A percentile compares a stretch with the other conserved stretches of the same genome.
Conservation (phyloP, 2,329 filamentous ascomycete species). For the Podosphaera xanthii region DNA sequence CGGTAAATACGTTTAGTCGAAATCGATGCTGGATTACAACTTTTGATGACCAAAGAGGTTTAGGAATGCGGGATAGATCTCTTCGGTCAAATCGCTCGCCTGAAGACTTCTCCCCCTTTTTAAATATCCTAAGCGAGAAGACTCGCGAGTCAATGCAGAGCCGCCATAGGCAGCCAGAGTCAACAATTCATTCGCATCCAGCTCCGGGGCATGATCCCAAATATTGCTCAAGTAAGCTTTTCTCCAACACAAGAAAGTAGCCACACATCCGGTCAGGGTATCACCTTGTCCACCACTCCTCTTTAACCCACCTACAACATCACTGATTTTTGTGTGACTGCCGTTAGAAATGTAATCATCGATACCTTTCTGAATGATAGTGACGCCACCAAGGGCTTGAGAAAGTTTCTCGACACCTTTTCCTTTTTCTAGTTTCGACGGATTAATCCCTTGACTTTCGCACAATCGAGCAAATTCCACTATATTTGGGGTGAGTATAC, state of each 20-base stretch:
- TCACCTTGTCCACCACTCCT: slow-evolving; percentile 87
- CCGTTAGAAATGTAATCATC: slow-evolving; percentile 72
- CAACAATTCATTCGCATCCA: slow-evolving; percentile 37
- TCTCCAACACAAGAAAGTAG: slow-evolving; percentile 73
- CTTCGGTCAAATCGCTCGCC: slow-evolving; percentile 77
- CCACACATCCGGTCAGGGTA: slow-evolving; percentile 73
- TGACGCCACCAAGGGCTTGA: slow-evolving; percentile 61
- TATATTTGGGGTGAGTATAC: slow-evolving; percentile 83
- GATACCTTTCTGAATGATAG: slow-evolving; percentile 70
- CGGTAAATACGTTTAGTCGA: neutral
- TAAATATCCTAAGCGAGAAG: slow-evolving; percentile 64
- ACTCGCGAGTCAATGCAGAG: slow-evolving; percentile 68
- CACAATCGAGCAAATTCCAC: slow-evolving; percentile 76
- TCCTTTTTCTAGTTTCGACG: slow-evolving; percentile 18
- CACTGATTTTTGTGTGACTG: slow-evolving; percentile 47
- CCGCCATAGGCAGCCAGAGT: slow-evolving; percentile 69
- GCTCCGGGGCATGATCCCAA: slow-evolving; percentile 40
- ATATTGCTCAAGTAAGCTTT: slow-evolving; percentile 65
- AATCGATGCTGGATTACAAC: too few relatives aligned
- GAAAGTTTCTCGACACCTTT: slow-evolving; percentile 41
- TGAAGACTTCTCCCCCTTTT: slow-evolving; percentile 75
- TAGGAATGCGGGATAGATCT: slow-evolving; percentile 65
- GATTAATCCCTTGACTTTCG: slow-evolving; percentile 47
- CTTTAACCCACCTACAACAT: slow-evolving; percentile 65
- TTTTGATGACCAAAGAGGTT: slow-evolving; percentile 35